Evolutionary conservation across 306 rosid species (phyloP).

Genomic region (Erythrophleum fordii): DNA sequence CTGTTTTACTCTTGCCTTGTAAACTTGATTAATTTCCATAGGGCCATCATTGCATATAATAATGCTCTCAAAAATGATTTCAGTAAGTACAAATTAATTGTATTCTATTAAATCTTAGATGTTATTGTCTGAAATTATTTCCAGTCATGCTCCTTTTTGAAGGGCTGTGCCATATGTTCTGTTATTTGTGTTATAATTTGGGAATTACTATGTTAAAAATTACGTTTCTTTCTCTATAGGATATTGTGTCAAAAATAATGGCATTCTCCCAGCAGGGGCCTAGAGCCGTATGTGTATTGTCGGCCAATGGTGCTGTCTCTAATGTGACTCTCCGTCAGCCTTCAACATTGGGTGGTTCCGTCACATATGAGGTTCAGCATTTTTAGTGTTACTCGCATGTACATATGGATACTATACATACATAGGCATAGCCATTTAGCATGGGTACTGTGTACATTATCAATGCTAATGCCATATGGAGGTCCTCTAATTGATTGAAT

Average conservation of each 20-base stretch:
- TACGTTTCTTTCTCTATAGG: constrained; percentile 49
- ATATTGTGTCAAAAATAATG: constrained; percentile 77
- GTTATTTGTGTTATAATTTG: not conserved
- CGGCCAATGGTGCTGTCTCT: constrained; percentile 86
- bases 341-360: constrained; percentile 79
- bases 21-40: not conserved
- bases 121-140: not conserved
- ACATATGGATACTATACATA: not conserved
- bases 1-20: not conserved
- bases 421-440: not conserved
- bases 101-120: not conserved
- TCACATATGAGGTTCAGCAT: constrained; percentile 74
- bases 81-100: not conserved
- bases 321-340: constrained; percentile 88
- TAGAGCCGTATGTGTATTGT: constrained; percentile 76
- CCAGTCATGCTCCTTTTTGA: not conserved
- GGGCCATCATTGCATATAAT: not conserved
- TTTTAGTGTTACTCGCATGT: not conserved
- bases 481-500: not conserved
- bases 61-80: not conserved
- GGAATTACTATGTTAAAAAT: not conserved
- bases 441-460: not conserved
- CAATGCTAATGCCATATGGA: not conserved
- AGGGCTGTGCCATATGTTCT: constrained; percentile 18
- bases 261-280: constrained; percentile 85